phyloP scores from a whole-genome alignment of 768 basidiomycete genomes.

The Lactarius sanguifluus region DNA sequence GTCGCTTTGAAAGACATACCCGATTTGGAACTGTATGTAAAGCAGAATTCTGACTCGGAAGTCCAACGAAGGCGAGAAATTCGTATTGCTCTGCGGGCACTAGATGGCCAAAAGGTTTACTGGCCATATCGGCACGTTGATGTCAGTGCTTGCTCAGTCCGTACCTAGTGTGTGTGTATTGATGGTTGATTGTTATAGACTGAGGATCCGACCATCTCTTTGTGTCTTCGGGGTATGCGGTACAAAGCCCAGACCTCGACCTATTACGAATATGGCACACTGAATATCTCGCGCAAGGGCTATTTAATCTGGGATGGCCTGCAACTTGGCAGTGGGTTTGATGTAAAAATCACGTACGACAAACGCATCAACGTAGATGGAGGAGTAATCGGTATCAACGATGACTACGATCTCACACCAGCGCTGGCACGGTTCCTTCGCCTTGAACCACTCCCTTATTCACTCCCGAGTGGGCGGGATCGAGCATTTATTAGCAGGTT shows the following conservation, averaged over 20 bases:
- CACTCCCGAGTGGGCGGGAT: slow-evolving; percentile 43
- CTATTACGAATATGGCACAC: slow-evolving; percentile 47
- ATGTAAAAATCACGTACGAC: slow-evolving; percentile 56
- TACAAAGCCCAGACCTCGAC: slow-evolving; percentile 53
- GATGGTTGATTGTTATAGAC: slow-evolving; percentile 36
- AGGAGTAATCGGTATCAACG: slow-evolving; percentile 58
- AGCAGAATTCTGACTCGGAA: slow-evolving; percentile 55
- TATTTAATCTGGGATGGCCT: slow-evolving; percentile 51
- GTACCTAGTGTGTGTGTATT: slow-evolving; percentile 4
- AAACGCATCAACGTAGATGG: slow-evolving; percentile 50
- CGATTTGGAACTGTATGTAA: slow-evolving; percentile 58
- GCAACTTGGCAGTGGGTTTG: slow-evolving; percentile 68
- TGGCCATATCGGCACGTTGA: slow-evolving; percentile 65
- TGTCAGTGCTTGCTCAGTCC: slow-evolving; percentile 37
- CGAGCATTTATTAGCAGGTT: slow-evolving; percentile 48
- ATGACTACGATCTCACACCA: slow-evolving; percentile 62
- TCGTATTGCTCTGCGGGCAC: slow-evolving; percentile 59
- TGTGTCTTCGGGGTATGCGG: slow-evolving; percentile 46
- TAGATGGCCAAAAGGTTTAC: slow-evolving; percentile 59
- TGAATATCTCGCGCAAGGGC: slow-evolving; percentile 55
- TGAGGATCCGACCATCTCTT: slow-evolving; percentile 47
- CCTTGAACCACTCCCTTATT: slow-evolving; percentile 55
- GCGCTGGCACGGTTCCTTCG: slow-evolving; percentile 62
- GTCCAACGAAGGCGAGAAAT: slow-evolving; percentile 54
- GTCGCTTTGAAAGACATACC: slow-evolving; percentile 46